phyloP scores from a whole-genome alignment of 352 stramenopile species.

The Phytophthora citricola region DNA sequence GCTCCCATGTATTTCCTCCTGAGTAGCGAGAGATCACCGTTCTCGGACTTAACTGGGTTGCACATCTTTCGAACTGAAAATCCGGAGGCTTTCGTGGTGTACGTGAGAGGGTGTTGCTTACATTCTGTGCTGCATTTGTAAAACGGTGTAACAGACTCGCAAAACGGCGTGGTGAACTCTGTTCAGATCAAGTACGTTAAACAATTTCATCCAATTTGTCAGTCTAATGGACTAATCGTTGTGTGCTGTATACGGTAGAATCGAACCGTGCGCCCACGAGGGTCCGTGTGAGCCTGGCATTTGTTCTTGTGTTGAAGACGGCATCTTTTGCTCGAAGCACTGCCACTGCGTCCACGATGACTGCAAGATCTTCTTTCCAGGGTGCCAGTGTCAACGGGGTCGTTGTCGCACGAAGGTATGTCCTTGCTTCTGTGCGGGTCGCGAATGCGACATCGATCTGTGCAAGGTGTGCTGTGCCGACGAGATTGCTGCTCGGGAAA shows the following conservation, averaged over 20 bases:
- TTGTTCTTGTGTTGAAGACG: slow-evolving; percentile 89
- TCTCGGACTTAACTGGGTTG: slow-evolving; percentile 33
- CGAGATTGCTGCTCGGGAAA: slow-evolving; percentile 40
- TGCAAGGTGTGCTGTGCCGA: slow-evolving; percentile 84
- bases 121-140: slow-evolving; percentile 6
- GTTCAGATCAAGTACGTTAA: slow-evolving; percentile 59
- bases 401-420: slow-evolving; percentile 89
- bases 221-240: background rate
- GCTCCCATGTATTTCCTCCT: slow-evolving; percentile 38
- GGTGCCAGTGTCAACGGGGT: slow-evolving; percentile 88
- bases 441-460: slow-evolving; percentile 95
- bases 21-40: slow-evolving; percentile 28
- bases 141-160: slow-evolving; percentile 34
- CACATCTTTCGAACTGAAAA: slow-evolving; percentile 24
- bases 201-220: background rate
- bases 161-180: slow-evolving; percentile 53
- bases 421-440: slow-evolving; percentile 88
- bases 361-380: slow-evolving; percentile 90
- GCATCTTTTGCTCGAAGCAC: slow-evolving; percentile 92
- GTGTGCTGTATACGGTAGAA: slow-evolving; percentile 38
- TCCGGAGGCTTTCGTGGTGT: too few species aligned
- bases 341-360: slow-evolving; percentile 83
- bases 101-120: background rate
- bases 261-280: slow-evolving; percentile 87
- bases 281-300: slow-evolving; percentile 85